Percentiles rank a stretch among this genome's conserved stretches.
phyloP scores from a whole-genome alignment of 768 basidiomycete genomes.

The Botryobasidium botryosum region DNA sequence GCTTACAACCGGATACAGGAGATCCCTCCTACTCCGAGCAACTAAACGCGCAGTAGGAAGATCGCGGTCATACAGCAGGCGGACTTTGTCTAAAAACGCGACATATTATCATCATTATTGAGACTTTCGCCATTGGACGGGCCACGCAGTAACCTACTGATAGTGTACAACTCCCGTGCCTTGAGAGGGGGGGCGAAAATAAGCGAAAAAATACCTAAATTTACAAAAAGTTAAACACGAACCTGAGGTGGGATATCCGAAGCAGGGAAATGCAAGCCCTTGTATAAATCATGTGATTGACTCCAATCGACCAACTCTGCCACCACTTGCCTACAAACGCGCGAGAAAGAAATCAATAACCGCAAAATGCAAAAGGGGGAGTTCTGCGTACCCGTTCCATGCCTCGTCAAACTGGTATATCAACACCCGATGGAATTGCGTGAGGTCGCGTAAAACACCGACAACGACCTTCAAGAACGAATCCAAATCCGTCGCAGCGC shows the following conservation, averaged over 20 bases:
- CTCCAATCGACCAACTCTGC: conserved; percentile 69
- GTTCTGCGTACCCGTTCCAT: conserved; percentile 49
- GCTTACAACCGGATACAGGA: conserved; percentile 48
- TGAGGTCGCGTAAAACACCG: conserved; percentile 58
- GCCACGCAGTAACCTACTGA: conserved; percentile 29
- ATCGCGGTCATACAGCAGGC: conserved; percentile 54
- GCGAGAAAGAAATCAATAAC: neutral
- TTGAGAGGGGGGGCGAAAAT: conserved; percentile 21
- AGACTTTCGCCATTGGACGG: neutral
- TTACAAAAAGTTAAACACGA: conserved; percentile 10
- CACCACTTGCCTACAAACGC: conserved; percentile 27
- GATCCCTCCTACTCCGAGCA: conserved; percentile 40
- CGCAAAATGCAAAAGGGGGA: neutral
- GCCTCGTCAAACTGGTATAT: conserved; percentile 67
- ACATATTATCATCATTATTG: neutral
- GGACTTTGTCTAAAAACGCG: conserved; percentile 46
- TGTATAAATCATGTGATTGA: conserved; percentile 53
- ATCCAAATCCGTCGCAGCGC: conserved; percentile 44
- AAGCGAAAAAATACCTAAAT: conserved; percentile 1
- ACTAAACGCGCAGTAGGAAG: conserved; percentile 61
- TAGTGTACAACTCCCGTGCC: conserved; percentile 49
- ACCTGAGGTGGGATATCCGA: conserved; percentile 53
- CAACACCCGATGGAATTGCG: conserved; percentile 66
- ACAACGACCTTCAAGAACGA: conserved; percentile 56
- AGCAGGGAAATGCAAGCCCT: conserved; percentile 55